Evolutionary conservation across 2,329 filamentous ascomycete species (phyloP).

Genomic region (Fusarium incarnatum): DNA sequence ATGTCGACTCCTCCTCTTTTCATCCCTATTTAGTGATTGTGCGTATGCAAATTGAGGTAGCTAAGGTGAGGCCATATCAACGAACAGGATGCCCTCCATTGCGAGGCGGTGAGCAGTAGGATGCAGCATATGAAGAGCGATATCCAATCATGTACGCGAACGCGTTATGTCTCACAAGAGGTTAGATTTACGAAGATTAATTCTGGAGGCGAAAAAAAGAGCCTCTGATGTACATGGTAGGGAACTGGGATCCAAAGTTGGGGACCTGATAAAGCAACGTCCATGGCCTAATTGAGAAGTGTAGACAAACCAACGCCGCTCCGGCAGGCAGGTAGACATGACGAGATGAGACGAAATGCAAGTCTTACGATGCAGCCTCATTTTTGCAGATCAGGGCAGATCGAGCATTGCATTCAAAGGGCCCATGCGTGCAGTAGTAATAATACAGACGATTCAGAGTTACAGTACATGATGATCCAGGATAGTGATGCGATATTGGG

Average conservation of each 20-base stretch:
- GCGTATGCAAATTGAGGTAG: constrained; percentile 3
- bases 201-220: not conserved
- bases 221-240: constrained; percentile 20
- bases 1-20: not conserved
- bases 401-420: constrained; percentile 19
- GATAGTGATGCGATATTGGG: not conserved
- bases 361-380: constrained; percentile 31
- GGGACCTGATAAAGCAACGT: constrained; percentile 4
- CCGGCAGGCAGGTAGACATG: constrained; percentile 11
- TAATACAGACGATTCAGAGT: constrained; percentile 3
- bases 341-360: constrained; percentile 15
- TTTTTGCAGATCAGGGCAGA: constrained; percentile 33
- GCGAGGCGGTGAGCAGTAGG: constrained; percentile 31
- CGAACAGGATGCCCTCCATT: constrained; percentile 35
- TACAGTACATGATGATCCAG: not conserved
- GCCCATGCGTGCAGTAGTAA: constrained; percentile 22
- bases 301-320: constrained; percentile 1
- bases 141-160: not conserved
- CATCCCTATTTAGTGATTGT: constrained; percentile 8
- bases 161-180: constrained; percentile 33
- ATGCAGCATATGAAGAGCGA: constrained; percentile 5
- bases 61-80: constrained; percentile 17
- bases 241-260: constrained; percentile 1
- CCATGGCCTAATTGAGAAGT: not conserved
- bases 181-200: constrained; percentile 7